Evolutionary conservation across 2,329 filamentous ascomycete species (phyloP), one percentile per base, ranked within the genome.

Genomic region (Penicillium sp.): DNA sequence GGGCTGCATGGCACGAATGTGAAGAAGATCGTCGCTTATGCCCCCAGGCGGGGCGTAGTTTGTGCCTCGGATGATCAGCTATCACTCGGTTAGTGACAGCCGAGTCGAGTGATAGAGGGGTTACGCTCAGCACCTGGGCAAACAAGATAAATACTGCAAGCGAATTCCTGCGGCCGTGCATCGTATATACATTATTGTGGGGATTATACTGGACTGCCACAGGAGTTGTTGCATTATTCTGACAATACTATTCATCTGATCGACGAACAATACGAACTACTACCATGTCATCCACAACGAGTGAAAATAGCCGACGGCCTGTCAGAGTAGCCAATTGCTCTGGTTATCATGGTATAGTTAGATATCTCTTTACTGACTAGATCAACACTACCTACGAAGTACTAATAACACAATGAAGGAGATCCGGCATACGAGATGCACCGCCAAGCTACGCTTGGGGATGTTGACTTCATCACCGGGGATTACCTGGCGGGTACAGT

Each of bases 381-480:
- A 13, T 7, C 12, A 42, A 11, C n/a, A 12, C 16, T 14, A 16
- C 7, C 16, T 14, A 16, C 7, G 29, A 31, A n/a, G 12, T 25
- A 28, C 45, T 48, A n/a, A 36, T 6, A 33, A 10, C 13, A 12
- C 18, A 35, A 35, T 27, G 34, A 51, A 56, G 65, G 63, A 4
- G 67, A 71, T 37, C 67, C 68, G 2, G 66, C 61, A 19, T 64
- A 64, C 36, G 62, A 71, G 40, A 70, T 71, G 69, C 61, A 62
- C 29, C 64, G 62, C n/a, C 69, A 70, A 54, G 67, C 64, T 3
- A 68, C 58, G 1, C 41, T 63, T 27, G 68, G 66, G 50, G 68
- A 65, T 34, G 64, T 75, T 10, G 77, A 80, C 55, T 75, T 80
- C 14, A 78, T 80, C 39, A 80, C 76, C 0, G 77, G 77, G 10